A percentile compares a stretch with the other conserved stretches of the same genome.
These are phyloP conservation scores for Globisporangium nunn DNA, from an alignment of 352 stramenopile genomes.

Conservation along the genomic window DNA sequence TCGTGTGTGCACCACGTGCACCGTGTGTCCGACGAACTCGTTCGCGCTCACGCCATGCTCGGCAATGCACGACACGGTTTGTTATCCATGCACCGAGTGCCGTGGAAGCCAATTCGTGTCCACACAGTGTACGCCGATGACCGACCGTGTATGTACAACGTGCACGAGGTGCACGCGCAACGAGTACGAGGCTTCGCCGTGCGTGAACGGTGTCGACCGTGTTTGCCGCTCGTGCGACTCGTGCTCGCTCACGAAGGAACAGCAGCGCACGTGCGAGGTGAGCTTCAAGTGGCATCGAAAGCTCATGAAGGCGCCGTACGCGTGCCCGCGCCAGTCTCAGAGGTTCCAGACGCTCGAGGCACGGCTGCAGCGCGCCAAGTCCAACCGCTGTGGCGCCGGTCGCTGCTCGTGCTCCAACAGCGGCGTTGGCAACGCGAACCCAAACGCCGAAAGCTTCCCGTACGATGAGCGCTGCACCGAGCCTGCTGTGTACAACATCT, in stretches of 20 bases:
- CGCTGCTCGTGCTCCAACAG: constrained; percentile 66
- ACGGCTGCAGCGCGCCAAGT: constrained; percentile 55
- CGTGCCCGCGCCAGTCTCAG: constrained; percentile 44
- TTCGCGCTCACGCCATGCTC: constrained; percentile 45
- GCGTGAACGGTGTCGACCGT: constrained; percentile 40
- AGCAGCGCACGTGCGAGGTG: constrained; percentile 41
- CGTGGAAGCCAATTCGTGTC: constrained; percentile 36
- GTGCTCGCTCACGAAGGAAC: constrained; percentile 49
- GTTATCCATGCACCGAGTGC: constrained; percentile 70
- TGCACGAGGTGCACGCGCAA: constrained; percentile 67
- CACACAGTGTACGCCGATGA: constrained; percentile 37
- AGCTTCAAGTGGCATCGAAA: constrained; percentile 56
- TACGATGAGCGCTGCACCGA: constrained; percentile 59
- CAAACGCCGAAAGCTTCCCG: constrained; percentile 63
- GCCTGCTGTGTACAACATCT: constrained; percentile 53
- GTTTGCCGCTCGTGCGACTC: constrained; percentile 73
- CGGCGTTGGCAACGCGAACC: constrained; percentile 64
- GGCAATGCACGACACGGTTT: constrained; percentile 46
- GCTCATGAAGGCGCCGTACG: constrained; percentile 63
- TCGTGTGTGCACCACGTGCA: constrained; percentile 47
- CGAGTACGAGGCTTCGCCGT: constrained; percentile 62
- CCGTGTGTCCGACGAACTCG: constrained; percentile 49
- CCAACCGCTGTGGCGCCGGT: constrained; percentile 61
- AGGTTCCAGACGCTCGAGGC: constrained; percentile 57
- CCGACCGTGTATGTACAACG: constrained; percentile 43